Evolutionary conservation across 176 grass and related monocot genomes (phyloP).

Genomic region (Luzula sylvatica): DNA sequence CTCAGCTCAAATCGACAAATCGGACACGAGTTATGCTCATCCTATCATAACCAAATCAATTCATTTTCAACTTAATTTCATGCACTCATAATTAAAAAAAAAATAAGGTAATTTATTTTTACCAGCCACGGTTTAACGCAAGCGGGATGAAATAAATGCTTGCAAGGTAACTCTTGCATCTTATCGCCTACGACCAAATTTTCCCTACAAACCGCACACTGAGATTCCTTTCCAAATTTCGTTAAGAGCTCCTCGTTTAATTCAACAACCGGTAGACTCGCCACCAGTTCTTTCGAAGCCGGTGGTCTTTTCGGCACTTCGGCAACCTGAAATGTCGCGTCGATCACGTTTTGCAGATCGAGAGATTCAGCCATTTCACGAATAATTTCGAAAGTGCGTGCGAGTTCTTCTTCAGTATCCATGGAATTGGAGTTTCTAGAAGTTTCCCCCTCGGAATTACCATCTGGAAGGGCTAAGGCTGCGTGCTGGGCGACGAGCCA

Average conservation of each 20-base stretch:
- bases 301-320: conserved; percentile 45
- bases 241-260: conserved; percentile 54
- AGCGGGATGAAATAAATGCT: conserved; percentile 94
- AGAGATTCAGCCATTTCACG: neutral
- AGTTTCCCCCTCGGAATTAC: conserved; percentile 47
- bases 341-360: conserved; percentile 11
- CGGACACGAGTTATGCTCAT: conserved; percentile 86
- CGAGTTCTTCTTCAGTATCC: conserved; percentile 1
- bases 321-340: conserved; percentile 15
- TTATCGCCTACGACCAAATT: conserved; percentile 69
- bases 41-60: conserved; percentile 31
- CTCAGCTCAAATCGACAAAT: conserved; percentile 66
- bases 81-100: no score
- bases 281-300: conserved; percentile 86
- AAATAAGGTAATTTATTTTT: neutral
- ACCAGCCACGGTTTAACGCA: conserved; percentile 97
- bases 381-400: neutral
- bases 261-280: conserved; percentile 66
- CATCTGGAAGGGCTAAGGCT: conserved; percentile 31
- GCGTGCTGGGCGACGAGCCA: conserved; percentile 91
- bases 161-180: conserved; percentile 98
- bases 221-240: conserved; percentile 58
- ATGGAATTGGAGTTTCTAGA: conserved; percentile 29
- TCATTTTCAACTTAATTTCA: neutral
- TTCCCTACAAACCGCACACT: conserved; percentile 93